Conservation (phyloP, 805 yeast genomes). For the Zygotorulaspora florentina region DNA sequence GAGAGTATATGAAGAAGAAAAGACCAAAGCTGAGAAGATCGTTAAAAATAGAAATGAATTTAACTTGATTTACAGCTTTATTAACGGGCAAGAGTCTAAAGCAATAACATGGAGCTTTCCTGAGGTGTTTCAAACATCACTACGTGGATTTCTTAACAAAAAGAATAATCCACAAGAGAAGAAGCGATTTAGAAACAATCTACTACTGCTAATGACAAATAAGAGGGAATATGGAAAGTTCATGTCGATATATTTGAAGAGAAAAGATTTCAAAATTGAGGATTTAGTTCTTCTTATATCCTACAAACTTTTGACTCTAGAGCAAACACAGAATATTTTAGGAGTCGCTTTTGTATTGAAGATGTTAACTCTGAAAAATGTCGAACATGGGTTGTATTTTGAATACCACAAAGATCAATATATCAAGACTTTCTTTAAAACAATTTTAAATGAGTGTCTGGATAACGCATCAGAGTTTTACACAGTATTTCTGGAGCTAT, state of each 20-base stretch:
- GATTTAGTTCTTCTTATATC: constrained; percentile 26
- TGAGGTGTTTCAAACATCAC: constrained; percentile 30
- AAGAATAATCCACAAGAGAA: constrained; percentile 5
- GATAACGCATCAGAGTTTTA: constrained; percentile 12
- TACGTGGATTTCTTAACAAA: constrained; percentile 19
- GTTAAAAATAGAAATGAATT: constrained; percentile 19
- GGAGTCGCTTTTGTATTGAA: constrained; percentile 18
- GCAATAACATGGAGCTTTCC: constrained; percentile 20
- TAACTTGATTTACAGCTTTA: constrained; percentile 10
- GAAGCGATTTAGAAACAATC: constrained; percentile 18
- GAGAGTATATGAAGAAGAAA: constrained; percentile 31
- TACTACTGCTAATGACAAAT: constrained; percentile 24
- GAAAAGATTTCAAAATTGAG: constrained; percentile 23
- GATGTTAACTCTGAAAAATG: constrained; percentile 9
- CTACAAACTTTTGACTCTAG: constrained; percentile 28
- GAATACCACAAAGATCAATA: constrained; percentile 23
- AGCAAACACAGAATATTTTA: constrained; percentile 24
- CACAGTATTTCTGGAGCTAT: constrained; percentile 16
- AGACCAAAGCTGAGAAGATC: constrained; percentile 21
- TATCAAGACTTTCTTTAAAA: constrained; percentile 20
- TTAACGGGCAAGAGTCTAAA: constrained; percentile 13
- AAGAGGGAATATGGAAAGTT: constrained; percentile 30
- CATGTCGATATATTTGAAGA: constrained; percentile 31
- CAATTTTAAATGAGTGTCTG: constrained; percentile 17
- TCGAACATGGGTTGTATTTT: constrained; percentile 17